Evolutionary conservation across 2,329 filamentous ascomycete genomes (phyloP), one percentile per base, ranked within the genome.

Genomic region (Penicillium sp.): DNA sequence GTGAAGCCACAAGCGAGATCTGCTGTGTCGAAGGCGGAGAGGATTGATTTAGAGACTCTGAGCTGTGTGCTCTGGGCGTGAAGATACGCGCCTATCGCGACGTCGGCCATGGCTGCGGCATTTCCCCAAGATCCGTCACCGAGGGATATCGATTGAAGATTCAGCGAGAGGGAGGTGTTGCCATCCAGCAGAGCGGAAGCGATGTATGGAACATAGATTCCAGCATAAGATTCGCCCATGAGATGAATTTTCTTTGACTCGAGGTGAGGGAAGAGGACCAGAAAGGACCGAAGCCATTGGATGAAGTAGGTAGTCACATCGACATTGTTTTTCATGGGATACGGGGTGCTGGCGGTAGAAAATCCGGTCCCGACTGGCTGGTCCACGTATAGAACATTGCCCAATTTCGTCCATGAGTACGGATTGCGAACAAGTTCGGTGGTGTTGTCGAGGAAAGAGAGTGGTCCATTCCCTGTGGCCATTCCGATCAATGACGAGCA

Each of bases 141-240:
- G 1, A 74, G 62, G 3, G 67, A 65, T 29, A 74, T 66, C 6
- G 70, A 73, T 24, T 52, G 58, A 13, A 75, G 49, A 20, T 71
- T 61, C 9, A 74, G 55, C 1, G 62, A 51, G n/a, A 68, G 52
- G 1, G 59, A 51, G 20, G 59, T 39, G 17, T 64, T 56, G 49
- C 66, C 63, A 6, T 65, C 49, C 13, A 73, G 44, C 17, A 75
- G 62, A 9, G 62, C 62, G 5, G 60, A 56, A 17, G 70, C 66
- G 34, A 75, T 67, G 23, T 73, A 72, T 1, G 71, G 70, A 20
- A 75, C 64, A 48, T 70, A 72, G 37, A 72, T 66, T 0, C 71
- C 71, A 6, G 67, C 70, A 49, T 70, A 73, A 8, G 69, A 72
- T 51, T 73, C 68, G n/a, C 70, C 71, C 42, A 72, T 67, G n/a